These are phyloP conservation scores for Leishmania braziliensis DNA, from an alignment of 208 protist species.

Conservation along the genomic window DNA sequence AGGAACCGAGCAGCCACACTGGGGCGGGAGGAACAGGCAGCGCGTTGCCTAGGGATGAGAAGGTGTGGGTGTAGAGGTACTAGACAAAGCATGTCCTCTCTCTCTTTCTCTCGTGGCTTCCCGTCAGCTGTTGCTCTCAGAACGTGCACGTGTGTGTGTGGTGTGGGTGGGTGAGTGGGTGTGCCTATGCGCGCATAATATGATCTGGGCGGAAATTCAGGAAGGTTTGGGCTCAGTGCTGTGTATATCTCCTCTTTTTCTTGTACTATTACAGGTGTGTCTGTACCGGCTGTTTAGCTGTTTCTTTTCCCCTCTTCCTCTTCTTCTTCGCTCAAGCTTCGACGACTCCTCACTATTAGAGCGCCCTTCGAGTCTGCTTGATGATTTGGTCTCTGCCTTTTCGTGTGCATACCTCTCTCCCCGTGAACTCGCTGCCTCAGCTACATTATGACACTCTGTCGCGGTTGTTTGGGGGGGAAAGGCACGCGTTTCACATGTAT, in stretches of 20 bases:
- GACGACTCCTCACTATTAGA: background rate
- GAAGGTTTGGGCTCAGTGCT: background rate
- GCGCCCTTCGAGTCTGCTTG: too few relatives aligned
- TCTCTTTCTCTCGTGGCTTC: background rate
- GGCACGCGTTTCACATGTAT: too few relatives aligned
- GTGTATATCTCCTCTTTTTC: background rate
- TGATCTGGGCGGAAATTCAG: too few relatives aligned
- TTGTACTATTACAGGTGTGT: background rate
- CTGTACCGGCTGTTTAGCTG: background rate
- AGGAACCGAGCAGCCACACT: background rate
- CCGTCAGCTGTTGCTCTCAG: background rate
- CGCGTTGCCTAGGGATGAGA: background rate
- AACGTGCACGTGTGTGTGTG: background rate
- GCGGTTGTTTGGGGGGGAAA: too few relatives aligned
- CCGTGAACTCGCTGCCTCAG: background rate
- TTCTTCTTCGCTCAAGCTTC: background rate
- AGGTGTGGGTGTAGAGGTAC: background rate
- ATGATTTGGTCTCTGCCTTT: background rate
- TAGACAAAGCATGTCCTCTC: background rate
- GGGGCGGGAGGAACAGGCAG: background rate
- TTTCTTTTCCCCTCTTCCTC: slow-evolving; percentile 1
- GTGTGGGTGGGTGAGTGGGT: background rate
- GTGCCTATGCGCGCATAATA: too few relatives aligned
- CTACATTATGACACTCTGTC: background rate
- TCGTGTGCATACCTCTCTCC: background rate